Evolutionary conservation across 345 rosid genomes (phyloP).

Genomic region (Citropsis articulata): DNA sequence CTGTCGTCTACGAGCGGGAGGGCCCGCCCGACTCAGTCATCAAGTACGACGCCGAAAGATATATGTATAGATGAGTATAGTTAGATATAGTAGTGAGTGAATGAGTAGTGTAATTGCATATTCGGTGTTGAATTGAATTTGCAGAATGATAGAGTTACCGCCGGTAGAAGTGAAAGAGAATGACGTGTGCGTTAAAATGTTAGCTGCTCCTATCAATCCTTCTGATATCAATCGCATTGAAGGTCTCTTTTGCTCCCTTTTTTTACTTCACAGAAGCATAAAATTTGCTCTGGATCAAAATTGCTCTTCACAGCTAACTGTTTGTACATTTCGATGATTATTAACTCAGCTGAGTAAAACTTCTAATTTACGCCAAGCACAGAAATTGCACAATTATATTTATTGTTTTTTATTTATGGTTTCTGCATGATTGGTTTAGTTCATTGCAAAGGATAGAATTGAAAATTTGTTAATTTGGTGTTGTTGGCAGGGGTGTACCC

Average conservation of each 20-base stretch:
- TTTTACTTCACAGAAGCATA: neutral
- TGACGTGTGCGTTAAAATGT: constrained; percentile 83
- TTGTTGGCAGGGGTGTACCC: constrained; percentile 70
- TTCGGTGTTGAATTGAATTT: neutral
- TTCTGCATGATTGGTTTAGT: neutral
- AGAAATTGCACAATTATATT: neutral
- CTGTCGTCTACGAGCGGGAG: constrained; percentile 74
- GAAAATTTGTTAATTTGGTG: neutral
- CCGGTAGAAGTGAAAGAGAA: constrained; percentile 72
- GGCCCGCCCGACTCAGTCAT: constrained; percentile 81
- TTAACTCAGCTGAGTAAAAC: neutral
- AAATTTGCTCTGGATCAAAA: neutral
- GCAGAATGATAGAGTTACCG: constrained; percentile 60
- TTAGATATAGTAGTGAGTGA: neutral
- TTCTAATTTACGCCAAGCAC: neutral
- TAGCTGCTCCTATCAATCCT: constrained; percentile 90
- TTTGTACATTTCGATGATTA: neutral
- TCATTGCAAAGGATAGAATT: neutral
- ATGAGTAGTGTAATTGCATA: neutral
- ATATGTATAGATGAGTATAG: neutral
- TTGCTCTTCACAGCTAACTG: neutral
- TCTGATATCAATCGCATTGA: constrained; percentile 86
- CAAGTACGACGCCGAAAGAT: constrained; percentile 35
- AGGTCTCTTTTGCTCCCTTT: constrained; percentile 34
- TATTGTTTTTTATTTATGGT: neutral